A percentile compares a stretch with the other conserved stretches of the same genome.
Evolutionary conservation across 306 rosid genomes (phyloP).

Genomic region (Oemleria cerasiformis): DNA sequence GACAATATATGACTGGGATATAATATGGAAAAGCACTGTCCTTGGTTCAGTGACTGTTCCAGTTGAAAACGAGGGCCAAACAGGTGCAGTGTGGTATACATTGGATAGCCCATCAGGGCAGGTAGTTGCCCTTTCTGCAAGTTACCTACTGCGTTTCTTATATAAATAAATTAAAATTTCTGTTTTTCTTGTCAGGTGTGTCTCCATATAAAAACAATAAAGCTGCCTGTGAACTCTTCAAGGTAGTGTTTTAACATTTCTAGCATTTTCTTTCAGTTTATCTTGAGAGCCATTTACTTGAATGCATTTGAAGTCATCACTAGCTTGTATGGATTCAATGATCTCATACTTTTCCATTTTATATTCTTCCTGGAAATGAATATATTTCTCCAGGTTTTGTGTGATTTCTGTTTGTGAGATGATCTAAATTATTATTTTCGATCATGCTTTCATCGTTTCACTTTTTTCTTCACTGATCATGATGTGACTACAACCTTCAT

Average conservation of each 20-base stretch:
- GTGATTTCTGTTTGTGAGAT: not conserved
- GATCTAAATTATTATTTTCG: not conserved
- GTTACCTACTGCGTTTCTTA: conserved; percentile 11
- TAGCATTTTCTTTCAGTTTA: conserved; percentile 11
- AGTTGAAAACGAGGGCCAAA: conserved; percentile 85
- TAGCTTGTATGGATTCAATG: not conserved
- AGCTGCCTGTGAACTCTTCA: conserved; percentile 52
- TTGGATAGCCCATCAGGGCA: conserved; percentile 91
- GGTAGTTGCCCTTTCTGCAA: conserved; percentile 41
- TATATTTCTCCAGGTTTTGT: not conserved
- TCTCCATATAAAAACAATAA: conserved; percentile 73
- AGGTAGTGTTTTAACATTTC: conserved; percentile 47
- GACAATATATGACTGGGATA: conserved; percentile 98
- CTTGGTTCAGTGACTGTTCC: conserved; percentile 95
- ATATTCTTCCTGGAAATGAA: conserved; percentile 1
- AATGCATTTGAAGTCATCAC: not conserved
- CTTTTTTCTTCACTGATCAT: not conserved
- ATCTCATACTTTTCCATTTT: not conserved
- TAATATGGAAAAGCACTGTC: conserved; percentile 94
- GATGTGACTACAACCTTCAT: not conserved
- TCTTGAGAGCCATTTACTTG: not conserved
- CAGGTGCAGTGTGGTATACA: conserved; percentile 85
- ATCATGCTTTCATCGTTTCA: not conserved
- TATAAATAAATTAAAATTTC: conserved; percentile 27
- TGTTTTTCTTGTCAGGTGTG: conserved; percentile 72